Evolutionary conservation across 805 yeast genomes (phyloP).

Genomic region (Cyberlindnera mycetangii): DNA sequence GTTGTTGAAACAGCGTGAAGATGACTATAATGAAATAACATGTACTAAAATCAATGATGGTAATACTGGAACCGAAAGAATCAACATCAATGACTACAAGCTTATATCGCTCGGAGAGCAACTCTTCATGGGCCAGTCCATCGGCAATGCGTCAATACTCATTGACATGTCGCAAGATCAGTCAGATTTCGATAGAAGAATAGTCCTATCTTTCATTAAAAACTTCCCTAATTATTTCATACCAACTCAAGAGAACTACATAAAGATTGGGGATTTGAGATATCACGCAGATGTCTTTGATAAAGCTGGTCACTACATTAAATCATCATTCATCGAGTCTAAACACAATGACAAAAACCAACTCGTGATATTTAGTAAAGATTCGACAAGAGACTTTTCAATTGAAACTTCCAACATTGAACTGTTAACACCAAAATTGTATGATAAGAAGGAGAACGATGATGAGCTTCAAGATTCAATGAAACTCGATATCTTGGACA

Average conservation of each 20-base stretch:
- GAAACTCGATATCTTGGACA: background rate
- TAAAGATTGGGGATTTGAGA: background rate
- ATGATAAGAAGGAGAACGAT: background rate
- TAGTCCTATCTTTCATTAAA: constrained; percentile 1
- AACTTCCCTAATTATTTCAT: constrained; percentile 6
- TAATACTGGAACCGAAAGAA: background rate
- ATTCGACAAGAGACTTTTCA: background rate
- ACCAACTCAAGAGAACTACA: background rate
- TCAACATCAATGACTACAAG: constrained; percentile 7
- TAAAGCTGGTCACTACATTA: background rate
- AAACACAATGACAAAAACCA: background rate
- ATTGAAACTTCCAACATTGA: background rate
- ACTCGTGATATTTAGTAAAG: background rate
- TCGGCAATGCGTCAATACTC: background rate
- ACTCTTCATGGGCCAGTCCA: constrained; percentile 1
- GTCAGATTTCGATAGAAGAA: background rate
- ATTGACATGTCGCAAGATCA: constrained; percentile 1
- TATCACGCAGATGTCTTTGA: constrained; percentile 1
- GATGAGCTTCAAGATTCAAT: background rate
- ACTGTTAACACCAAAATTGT: background rate
- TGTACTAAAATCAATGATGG: constrained; percentile 2
- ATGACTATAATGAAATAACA: constrained; percentile 7
- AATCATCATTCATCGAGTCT: background rate
- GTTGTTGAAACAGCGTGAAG: constrained; percentile 14
- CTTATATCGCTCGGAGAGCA: background rate